phyloP scores from a whole-genome alignment of 2,329 filamentous ascomycete species.

The Xylariaceae sp. region DNA sequence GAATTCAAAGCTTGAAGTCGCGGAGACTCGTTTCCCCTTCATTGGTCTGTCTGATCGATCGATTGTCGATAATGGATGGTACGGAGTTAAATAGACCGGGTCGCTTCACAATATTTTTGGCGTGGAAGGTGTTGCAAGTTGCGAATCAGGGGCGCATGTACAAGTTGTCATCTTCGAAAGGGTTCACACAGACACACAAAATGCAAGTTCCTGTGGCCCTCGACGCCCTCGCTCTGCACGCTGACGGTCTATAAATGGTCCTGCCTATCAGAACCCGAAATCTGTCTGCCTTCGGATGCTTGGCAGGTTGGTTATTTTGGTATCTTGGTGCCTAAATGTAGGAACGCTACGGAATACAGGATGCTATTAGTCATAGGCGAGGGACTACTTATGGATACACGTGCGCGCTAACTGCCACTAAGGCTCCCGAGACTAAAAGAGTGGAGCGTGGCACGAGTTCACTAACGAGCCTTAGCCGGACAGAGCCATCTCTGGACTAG shows the following conservation, averaged over 20 bases:
- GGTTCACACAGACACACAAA: not conserved
- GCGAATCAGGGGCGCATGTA: not conserved
- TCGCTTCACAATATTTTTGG: not conserved
- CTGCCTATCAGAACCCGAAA: not conserved
- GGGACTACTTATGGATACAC: not conserved
- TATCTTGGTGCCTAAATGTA: not conserved
- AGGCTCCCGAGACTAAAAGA: not conserved
- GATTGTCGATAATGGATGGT: not conserved
- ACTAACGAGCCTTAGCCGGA: not conserved
- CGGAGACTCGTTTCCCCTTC: constrained; percentile 11
- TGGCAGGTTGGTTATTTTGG: constrained; percentile 6
- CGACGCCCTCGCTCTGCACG: not conserved
- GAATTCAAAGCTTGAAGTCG: constrained; percentile 24
- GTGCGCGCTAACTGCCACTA: not conserved
- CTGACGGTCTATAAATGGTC: not conserved
- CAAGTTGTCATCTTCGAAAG: not conserved
- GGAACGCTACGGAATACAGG: not conserved
- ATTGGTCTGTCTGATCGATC: not conserved
- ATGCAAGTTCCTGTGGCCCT: not conserved
- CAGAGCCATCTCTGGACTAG: no score
- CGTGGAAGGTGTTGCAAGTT: not conserved
- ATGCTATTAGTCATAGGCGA: not conserved
- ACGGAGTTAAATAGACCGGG: not conserved
- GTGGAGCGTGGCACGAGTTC: not conserved
- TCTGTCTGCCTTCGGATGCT: constrained; percentile 3